Evolutionary conservation across 1,284 basidiomycete species (phyloP).

Genomic region (Ceratobasidium sp.): DNA sequence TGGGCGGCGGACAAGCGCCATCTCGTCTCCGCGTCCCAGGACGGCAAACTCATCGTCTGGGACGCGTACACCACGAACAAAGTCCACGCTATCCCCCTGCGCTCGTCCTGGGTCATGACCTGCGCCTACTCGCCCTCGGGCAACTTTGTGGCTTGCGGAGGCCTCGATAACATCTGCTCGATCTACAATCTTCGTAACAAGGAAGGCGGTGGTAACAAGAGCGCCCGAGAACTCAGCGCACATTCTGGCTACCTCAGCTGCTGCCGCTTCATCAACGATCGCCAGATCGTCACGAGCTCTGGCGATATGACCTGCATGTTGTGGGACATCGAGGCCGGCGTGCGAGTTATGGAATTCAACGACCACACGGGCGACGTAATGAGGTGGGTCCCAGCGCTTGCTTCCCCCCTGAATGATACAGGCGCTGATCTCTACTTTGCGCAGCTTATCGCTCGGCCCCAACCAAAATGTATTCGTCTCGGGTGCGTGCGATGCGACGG

Average conservation of each 20-base stretch:
- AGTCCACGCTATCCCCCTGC: slow-evolving; percentile 97
- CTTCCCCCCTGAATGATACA: neutral
- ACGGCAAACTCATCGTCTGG: slow-evolving; percentile 99
- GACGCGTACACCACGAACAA: slow-evolving; percentile 99
- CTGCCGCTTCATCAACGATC: slow-evolving; percentile 98
- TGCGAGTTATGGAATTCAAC: slow-evolving; percentile 94
- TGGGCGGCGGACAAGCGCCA: slow-evolving; percentile 98
- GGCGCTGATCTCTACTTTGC: neutral
- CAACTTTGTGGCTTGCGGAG: slow-evolving; percentile 97
- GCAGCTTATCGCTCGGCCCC: slow-evolving; percentile 90
- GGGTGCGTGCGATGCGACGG: slow-evolving; percentile 97
- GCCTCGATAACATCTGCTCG: slow-evolving; percentile 98
- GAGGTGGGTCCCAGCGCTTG: slow-evolving; percentile 70
- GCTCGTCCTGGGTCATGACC: slow-evolving; percentile 99
- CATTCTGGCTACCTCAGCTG: slow-evolving; percentile 98
- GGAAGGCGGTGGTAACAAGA: slow-evolving; percentile 76
- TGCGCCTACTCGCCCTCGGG: slow-evolving; percentile 98
- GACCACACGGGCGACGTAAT: slow-evolving; percentile 99
- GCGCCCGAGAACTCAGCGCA: slow-evolving; percentile 90
- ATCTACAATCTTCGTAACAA: slow-evolving; percentile 93
- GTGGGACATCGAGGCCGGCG: slow-evolving; percentile 98
- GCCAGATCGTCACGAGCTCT: slow-evolving; percentile 96
- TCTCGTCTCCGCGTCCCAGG: slow-evolving; percentile 98
- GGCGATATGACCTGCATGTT: slow-evolving; percentile 99
- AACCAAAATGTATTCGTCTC: slow-evolving; percentile 97